Conservation (phyloP, 805 yeast genomes). For the Cyberlindnera americana region DNA sequence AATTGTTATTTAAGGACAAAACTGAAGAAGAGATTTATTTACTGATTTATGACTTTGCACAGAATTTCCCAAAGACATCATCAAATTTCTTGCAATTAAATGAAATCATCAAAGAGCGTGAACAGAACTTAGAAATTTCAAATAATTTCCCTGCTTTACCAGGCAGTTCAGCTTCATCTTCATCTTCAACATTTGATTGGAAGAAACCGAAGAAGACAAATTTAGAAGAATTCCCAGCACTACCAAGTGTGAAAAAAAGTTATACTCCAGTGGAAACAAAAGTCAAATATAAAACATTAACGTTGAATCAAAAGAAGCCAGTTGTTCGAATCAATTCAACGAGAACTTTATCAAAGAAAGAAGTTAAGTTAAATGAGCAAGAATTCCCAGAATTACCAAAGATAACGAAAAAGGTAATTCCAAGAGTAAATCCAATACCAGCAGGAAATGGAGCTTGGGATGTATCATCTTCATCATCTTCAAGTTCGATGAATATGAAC, state of each 20-base stretch:
- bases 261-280: slow-evolving; percentile 23
- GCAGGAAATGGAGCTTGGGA: slow-evolving; percentile 38
- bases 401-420: slow-evolving; percentile 41
- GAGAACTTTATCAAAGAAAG: too few relatives aligned
- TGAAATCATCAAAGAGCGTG: slow-evolving; percentile 26
- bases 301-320: too few relatives aligned
- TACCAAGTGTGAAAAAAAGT: slow-evolving; percentile 17
- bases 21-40: slow-evolving; percentile 50
- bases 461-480: slow-evolving; percentile 6
- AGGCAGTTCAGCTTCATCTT: slow-evolving; percentile 25
- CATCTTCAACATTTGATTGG: slow-evolving; percentile 20
- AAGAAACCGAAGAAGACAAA: slow-evolving; percentile 15
- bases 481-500: too few relatives aligned
- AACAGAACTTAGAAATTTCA: slow-evolving; percentile 26
- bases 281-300: slow-evolving; percentile 20
- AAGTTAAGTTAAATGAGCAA: slow-evolving; percentile 24
- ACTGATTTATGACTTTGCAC: slow-evolving; percentile 57
- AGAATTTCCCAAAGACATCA: slow-evolving; percentile 48
- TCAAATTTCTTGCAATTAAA: slow-evolving; percentile 38
- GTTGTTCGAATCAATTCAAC: too few relatives aligned
- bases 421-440: slow-evolving; percentile 55
- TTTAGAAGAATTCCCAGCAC: slow-evolving; percentile 31
- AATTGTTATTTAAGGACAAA: slow-evolving; percentile 40
- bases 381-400: slow-evolving; percentile 49
- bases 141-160: slow-evolving; percentile 51